Evolutionary conservation across 257 asterid genomes (phyloP).

Genomic region (Capsicum pubescens): DNA sequence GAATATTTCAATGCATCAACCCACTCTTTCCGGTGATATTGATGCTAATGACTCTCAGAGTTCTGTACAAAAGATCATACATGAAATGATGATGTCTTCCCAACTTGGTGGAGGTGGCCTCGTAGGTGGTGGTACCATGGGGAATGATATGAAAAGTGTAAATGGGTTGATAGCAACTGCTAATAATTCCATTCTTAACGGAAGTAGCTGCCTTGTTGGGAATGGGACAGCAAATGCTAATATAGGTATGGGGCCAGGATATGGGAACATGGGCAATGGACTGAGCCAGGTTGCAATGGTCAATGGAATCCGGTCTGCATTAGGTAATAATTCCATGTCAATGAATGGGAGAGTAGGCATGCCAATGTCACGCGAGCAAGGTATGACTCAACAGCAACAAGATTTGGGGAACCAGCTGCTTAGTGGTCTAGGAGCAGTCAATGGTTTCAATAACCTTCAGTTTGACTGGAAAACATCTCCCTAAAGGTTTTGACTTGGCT

Average conservation of each 20-base stretch:
- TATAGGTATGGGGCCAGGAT: conserved; percentile 59
- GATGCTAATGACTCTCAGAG: conserved; percentile 85
- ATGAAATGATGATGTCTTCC: conserved; percentile 83
- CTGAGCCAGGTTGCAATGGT: conserved; percentile 64
- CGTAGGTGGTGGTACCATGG: conserved; percentile 55
- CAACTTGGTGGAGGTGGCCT: conserved; percentile 65
- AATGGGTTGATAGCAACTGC: conserved; percentile 56
- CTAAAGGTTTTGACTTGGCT: conserved; percentile 31
- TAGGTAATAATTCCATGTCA: conserved; percentile 61
- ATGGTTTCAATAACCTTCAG: conserved; percentile 82
- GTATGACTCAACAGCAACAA: conserved; percentile 68
- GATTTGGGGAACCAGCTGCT: conserved; percentile 73
- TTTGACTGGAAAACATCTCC: conserved; percentile 92
- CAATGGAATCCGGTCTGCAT: conserved; percentile 71
- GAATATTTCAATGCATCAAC: conserved; percentile 66
- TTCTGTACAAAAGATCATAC: conserved; percentile 88
- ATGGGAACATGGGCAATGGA: conserved; percentile 54
- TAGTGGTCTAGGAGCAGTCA: conserved; percentile 74
- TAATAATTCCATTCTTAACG: conserved; percentile 48
- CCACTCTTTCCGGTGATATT: conserved; percentile 60
- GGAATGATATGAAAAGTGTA: conserved; percentile 57
- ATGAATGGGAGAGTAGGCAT: conserved; percentile 82
- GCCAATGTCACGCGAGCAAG: conserved; percentile 71
- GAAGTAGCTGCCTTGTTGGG: conserved; percentile 48
- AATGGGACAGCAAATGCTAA: conserved; percentile 57